Base-by-base conservation (phyloP, 306 rosid species). In the Heteromeles arbutifolia region DNA sequence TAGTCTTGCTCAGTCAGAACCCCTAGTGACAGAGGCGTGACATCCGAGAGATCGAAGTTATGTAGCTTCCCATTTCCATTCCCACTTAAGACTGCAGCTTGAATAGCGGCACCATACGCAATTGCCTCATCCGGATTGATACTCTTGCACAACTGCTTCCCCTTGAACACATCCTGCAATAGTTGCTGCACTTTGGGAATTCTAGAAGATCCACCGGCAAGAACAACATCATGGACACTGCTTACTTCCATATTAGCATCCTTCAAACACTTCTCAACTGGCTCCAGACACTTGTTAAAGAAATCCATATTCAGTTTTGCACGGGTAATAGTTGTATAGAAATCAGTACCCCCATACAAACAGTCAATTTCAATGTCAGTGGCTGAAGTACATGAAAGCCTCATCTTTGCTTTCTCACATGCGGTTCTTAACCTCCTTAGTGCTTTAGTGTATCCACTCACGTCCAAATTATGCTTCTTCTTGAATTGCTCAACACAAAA, bases 11-110 rank as follows among this genome's bases (percentile, higher is more conserved):
- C 0, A 0, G 34, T 31, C 34, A 0, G 0, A 31, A 31, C 34
- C 34, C 34, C 34, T 0, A 59, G 43, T 3, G 77, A 73, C 3
- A 73, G 43, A 5, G 69, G 68, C 0, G 68, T 73, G 41, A 73
- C 57, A 70, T 67, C 56, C 31, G 72, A 59, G 50, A 70, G 29
- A 65, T 12, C 17, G 31, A 73, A 54, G 50, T n/a, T 0, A 2
- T 72, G 21, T 13, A 72, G 75, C 26, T 72, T 56, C 52, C 14
- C 75, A 53, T 0, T 5, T 0, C 26, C n/a, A 6, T 11, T 18
- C n/a, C 34, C 74, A 66, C 44, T 63, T 79, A 69, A 24, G 28
- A 39, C 69, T 34, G 70, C 72, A 50, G 70, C 75, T 37, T 72
- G 52, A 54, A 34, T 34, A 34, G 65, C 34, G 0, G 65, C 65